phyloP scores from a whole-genome alignment of 2,329 filamentous ascomycete genomes.

The Blastomyces gilchristii region DNA sequence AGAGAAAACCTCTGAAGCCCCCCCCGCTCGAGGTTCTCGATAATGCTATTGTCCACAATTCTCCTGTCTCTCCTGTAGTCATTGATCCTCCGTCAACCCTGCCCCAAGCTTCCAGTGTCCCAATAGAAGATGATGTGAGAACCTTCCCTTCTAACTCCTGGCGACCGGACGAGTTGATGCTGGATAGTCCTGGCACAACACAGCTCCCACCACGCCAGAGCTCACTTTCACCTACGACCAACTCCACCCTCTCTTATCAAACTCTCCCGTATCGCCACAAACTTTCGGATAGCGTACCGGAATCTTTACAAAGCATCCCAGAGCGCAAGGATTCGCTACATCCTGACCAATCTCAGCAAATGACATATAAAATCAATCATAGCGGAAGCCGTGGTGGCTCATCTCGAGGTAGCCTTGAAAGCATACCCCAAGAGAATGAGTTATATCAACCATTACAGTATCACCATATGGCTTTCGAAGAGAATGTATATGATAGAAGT shows the following conservation, averaged over 20 bases:
- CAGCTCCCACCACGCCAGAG: conserved; percentile 21
- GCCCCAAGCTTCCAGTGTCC: conserved; percentile 22
- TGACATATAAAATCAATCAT: conserved; percentile 20
- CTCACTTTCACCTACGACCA: conserved; percentile 15
- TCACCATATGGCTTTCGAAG: conserved; percentile 40
- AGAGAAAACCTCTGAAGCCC: conserved; percentile 21
- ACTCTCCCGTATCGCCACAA: conserved; percentile 22
- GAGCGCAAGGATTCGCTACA: conserved; percentile 19
- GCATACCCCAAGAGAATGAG: conserved; percentile 23
- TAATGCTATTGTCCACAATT: conserved; percentile 22
- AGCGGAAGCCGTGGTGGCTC: conserved; percentile 20
- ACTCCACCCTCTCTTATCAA: conserved; percentile 4
- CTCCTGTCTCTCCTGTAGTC: conserved; percentile 27
- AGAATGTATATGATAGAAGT: conserved; percentile 18
- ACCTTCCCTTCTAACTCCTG: neutral
- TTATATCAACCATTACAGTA: conserved; percentile 42
- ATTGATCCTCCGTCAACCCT: conserved; percentile 23
- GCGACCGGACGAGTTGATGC: conserved; percentile 18
- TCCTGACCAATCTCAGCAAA: conserved; percentile 8
- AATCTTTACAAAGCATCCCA: conserved; percentile 25
- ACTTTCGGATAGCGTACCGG: conserved; percentile 28
- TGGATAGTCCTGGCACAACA: conserved; percentile 14
- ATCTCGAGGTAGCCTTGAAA: conserved; percentile 30
- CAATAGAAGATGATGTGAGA: conserved; percentile 21
- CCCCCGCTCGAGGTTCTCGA: conserved; percentile 17